Conservation (phyloP, 2,329 filamentous ascomycete species). For the Diaporthe sp. region DNA sequence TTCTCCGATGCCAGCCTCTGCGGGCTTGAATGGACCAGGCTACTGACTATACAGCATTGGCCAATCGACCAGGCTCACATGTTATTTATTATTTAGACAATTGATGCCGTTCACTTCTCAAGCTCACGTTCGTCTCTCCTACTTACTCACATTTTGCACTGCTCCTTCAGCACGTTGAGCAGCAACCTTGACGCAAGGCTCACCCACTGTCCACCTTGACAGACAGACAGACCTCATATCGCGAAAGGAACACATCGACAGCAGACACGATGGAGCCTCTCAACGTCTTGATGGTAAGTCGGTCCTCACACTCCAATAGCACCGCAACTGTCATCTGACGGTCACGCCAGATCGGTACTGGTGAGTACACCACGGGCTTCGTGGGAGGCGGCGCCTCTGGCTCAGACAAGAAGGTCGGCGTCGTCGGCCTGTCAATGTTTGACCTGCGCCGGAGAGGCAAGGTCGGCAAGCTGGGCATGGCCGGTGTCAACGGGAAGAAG, state of each 20-base stretch:
- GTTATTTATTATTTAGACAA: slow-evolving; percentile 20
- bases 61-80: slow-evolving; percentile 11
- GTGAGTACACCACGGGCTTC: slow-evolving; percentile 97
- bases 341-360: slow-evolving; percentile 78
- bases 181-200: background rate
- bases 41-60: background rate
- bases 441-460: slow-evolving; percentile 90
- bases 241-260: background rate
- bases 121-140: background rate
- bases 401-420: slow-evolving; percentile 96
- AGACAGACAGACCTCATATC: background rate
- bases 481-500: slow-evolving; percentile 87
- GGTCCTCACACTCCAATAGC: slow-evolving; percentile 36
- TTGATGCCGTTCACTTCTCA: background rate
- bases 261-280: slow-evolving; percentile 63
- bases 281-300: slow-evolving; percentile 74
- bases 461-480: slow-evolving; percentile 88
- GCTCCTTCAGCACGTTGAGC: background rate
- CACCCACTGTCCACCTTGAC: too few relatives aligned
- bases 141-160: background rate
- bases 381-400: slow-evolving; percentile 84
- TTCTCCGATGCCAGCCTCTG: slow-evolving; percentile 32
- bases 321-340: background rate
- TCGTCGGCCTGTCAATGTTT: slow-evolving; percentile 90
- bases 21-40: background rate